Evolutionary conservation across 805 yeast species (phyloP), one percentile per base, ranked within the genome.

Genomic region (Candida michaelii): DNA sequence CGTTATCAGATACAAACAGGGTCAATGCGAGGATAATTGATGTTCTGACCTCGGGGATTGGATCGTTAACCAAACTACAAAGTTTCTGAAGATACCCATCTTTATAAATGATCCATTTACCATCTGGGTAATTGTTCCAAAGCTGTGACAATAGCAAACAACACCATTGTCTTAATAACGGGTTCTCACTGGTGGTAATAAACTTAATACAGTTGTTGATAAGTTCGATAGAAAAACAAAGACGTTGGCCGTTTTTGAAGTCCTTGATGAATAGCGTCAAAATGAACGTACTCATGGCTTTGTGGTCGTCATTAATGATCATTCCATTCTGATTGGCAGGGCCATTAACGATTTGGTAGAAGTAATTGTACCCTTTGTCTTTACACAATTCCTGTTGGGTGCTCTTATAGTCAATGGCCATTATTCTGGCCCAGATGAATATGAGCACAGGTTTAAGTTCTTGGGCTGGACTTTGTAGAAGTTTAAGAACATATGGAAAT

Each of bases 361-460:
- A 93, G 60, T 93, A 91, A 53, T 82, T 80, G 62, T 82, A 90
- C 0, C 97, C 96, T 55, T 84, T 85, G 56, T 91, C 98, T 54
- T 90, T 90, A 49, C 93, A 78, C 23, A 93, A 74, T 56, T 93
- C 99, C 48, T 84, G 89, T 60, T 93, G 99, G 3, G 96, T 88
- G 55, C 85, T 84, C 50, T 80, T 77, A 59, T 85, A 84, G 62
- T 91, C 98, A 17, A 93, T 95, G 2, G 97, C 90, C 93, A 93
- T 89, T 16, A 93, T 89, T 51, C 98, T 74, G 0, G 98, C 96
- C 99, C 99, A 93, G 42, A 93, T 93, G 55, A 91, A 93, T 1
- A 93, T 93, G 44, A 93, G 66, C 3, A 91, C 96, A 0, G 98
- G 98, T 55, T 89, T 89, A 45, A 93, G 71, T 56, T 93, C 98